Evolutionary conservation across 768 basidiomycete genomes (phyloP).

Genomic region (Collybia sp.): DNA sequence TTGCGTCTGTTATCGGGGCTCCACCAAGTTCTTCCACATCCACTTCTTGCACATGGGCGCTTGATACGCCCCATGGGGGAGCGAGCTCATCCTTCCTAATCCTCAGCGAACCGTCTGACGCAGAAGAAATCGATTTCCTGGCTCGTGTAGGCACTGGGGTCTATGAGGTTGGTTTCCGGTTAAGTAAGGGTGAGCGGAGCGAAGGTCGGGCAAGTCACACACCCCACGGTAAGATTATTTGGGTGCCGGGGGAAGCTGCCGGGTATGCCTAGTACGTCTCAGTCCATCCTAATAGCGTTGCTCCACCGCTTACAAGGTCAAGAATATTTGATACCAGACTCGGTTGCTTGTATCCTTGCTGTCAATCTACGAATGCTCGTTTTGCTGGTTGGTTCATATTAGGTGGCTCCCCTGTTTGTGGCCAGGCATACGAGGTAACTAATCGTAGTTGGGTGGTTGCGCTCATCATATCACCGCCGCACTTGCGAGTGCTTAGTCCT

Average conservation of each 20-base stretch:
- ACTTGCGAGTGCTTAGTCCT: no score
- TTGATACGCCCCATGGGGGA: slow-evolving; percentile 27
- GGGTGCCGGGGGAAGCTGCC: slow-evolving; percentile 16
- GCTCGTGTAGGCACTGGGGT: slow-evolving; percentile 29
- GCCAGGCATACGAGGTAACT: no score
- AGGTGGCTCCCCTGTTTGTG: no score
- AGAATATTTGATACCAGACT: no score
- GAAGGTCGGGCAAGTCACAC: slow-evolving; percentile 18
- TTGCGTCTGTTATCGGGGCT: slow-evolving; percentile 46
- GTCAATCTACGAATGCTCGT: no score
- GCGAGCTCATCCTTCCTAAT: slow-evolving; percentile 21
- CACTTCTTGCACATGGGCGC: slow-evolving; percentile 32
- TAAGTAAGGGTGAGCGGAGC: slow-evolving; percentile 26
- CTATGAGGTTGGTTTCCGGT: slow-evolving; percentile 50
- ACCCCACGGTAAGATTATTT: slow-evolving; percentile 49
- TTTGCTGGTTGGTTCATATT: no score
- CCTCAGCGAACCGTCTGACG: slow-evolving; percentile 27
- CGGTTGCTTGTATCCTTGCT: no score
- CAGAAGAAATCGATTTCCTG: slow-evolving; percentile 28
- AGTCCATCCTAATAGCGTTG: no score
- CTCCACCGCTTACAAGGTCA: no score
- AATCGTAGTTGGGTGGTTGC: no score
- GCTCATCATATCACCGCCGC: no score
- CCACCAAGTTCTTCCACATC: slow-evolving; percentile 21
- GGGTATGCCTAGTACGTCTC: no score